Conservation (phyloP, 345 rosid species). For the Pelargonium nanum region DNA sequence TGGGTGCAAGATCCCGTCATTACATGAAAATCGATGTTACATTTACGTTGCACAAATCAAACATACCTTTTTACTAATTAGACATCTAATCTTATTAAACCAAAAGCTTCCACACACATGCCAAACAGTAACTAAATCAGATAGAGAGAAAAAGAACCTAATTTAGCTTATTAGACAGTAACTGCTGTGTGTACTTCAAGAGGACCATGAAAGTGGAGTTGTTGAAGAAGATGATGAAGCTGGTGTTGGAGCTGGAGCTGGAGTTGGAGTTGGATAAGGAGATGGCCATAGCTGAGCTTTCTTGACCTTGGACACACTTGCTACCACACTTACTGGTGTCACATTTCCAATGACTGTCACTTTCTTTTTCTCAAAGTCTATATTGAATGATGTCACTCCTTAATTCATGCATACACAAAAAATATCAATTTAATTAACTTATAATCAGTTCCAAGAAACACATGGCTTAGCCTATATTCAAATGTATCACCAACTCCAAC, state of each 20-base stretch:
- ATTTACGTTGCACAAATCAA: too few relatives aligned
- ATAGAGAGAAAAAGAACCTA: not conserved
- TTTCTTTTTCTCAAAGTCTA: slow-evolving; percentile 15
- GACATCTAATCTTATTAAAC: too few relatives aligned
- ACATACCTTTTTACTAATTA: too few relatives aligned
- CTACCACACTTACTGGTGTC: slow-evolving; percentile 7
- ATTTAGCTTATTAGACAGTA: not conserved
- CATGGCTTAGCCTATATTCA: not conserved
- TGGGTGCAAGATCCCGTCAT: too few relatives aligned
- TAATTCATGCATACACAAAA: not conserved
- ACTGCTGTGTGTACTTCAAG: too few relatives aligned
- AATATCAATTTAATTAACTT: not conserved
- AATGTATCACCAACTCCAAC: too few relatives aligned
- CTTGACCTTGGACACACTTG: slow-evolving; percentile 15
- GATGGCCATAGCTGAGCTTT: slow-evolving; percentile 16
- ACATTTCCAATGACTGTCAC: slow-evolving; percentile 13
- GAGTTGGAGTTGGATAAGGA: not conserved
- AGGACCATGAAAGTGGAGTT: slow-evolving; percentile 7
- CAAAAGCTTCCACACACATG: too few relatives aligned
- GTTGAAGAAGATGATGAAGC: slow-evolving; percentile 1
- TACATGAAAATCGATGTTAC: too few relatives aligned
- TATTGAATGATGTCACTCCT: slow-evolving; percentile 10
- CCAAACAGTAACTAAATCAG: not conserved
- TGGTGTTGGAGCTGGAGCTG: slow-evolving; percentile 1
- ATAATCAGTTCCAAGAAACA: too few relatives aligned